Base-by-base conservation (phyloP, 2,329 filamentous ascomycete genomes). In the Venturia aucupariae region DNA sequence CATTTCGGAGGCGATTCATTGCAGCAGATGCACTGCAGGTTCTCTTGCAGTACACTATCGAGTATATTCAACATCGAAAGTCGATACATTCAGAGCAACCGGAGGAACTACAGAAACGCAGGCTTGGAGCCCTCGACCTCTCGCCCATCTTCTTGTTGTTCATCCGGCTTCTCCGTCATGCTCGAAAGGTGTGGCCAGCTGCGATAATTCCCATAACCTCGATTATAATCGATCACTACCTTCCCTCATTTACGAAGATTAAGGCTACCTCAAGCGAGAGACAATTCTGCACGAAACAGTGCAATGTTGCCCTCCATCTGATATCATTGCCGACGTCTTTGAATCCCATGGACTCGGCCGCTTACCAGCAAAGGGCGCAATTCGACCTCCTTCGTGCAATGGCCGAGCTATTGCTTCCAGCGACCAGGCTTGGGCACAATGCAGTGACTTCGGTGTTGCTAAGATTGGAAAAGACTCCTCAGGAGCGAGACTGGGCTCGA, bases 391-490 rank as follows among this genome's bases (percentile, higher is more conserved):
- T 87, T 15, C 75, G 78, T 64, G 79, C 79, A 67, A 87, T 88
- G 85, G 79, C 81, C 32, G 74, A 76, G 24, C 78, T 84, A 10
- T 75, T 82, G 6, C 72, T 87, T 60, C 76, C 78, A 3, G 78
- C 87, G n/a, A 81, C 78, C n/a, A 76, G 80, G 61, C 73, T 76
- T 69, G 85, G 85, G 4, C 87, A 86, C 70, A 77, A 81, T 64
- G 82, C 81, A 35, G 75, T 87, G 19, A 74, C 80, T 41, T 77
- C 78, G 2, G 77, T 84, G n/a, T 84, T 87, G 68, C 73, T 87
- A 15, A 79, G 81, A 6, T 83, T 83, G 64, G 75, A 75, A 54
- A 87, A 87, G 71, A 85, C 83, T 0, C 44, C 68, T 0, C 73
- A 75, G 35, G 85, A 88, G 69, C 79, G 75, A 35, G 77, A 83